Percentiles rank a stretch among this genome's conserved stretches.
Conservation (phyloP, 179 eudicot species). For the Corrigiola litoralis region DNA sequence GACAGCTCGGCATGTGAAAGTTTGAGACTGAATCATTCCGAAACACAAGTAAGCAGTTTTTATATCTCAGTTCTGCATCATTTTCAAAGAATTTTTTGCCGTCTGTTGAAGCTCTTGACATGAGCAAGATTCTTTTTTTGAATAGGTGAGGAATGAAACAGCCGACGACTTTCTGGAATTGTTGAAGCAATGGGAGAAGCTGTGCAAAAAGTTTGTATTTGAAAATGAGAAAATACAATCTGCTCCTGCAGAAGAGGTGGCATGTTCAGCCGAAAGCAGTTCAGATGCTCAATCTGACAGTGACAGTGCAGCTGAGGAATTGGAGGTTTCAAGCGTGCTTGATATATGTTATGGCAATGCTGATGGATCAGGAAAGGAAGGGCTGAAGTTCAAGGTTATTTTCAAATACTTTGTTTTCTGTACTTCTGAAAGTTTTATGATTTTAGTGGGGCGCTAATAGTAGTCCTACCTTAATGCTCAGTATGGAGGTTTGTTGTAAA, state of each 20-base stretch:
- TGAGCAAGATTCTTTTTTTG: conserved; percentile 10
- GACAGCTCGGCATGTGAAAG: conserved; percentile 77
- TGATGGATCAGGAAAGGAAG: conserved; percentile 48
- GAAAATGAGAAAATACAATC: conserved; percentile 28
- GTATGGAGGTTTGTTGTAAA: not conserved
- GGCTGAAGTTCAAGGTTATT: conserved; percentile 74
- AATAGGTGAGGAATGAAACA: conserved; percentile 68
- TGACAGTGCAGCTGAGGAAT: conserved; percentile 36
- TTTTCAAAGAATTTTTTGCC: conserved; percentile 2
- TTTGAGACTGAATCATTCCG: conserved; percentile 82
- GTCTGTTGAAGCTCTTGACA: conserved; percentile 15
- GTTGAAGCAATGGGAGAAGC: conserved; percentile 76
- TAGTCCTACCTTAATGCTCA: not conserved
- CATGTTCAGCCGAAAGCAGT: conserved; percentile 11
- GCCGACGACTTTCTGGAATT: conserved; percentile 87
- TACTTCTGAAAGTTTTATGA: not conserved
- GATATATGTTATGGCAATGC: conserved; percentile 80
- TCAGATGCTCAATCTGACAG: conserved; percentile 16
- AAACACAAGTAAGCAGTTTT: conserved; percentile 58
- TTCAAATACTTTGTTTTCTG: conserved; percentile 9
- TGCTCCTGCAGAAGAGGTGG: conserved; percentile 23
- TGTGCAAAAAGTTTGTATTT: conserved; percentile 51
- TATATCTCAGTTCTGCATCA: conserved; percentile 6
- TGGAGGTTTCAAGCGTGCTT: conserved; percentile 63
- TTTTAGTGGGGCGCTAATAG: not conserved